Conservation (phyloP, 441 rosid species). For the Adansonia rubrostipa region DNA sequence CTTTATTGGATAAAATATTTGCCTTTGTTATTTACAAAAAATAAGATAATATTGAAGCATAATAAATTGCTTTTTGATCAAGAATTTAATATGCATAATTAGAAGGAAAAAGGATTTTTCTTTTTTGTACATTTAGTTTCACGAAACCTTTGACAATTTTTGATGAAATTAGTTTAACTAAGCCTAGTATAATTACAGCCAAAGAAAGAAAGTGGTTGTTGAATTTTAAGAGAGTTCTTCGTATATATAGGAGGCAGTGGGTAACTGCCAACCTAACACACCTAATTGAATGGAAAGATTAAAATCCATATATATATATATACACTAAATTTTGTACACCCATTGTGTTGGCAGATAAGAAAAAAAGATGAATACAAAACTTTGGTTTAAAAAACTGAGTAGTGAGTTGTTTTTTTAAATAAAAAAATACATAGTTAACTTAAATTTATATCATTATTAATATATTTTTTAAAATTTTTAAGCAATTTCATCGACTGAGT, state of each 20-base stretch:
- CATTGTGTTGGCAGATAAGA: too few relatives aligned
- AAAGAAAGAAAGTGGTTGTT: conserved; percentile 25
- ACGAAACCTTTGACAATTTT: not conserved
- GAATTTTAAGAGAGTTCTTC: conserved; percentile 16
- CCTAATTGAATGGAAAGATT: conserved; percentile 33
- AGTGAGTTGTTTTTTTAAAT: too few relatives aligned
- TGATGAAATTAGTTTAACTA: not conserved
- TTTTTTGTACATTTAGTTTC: not conserved
- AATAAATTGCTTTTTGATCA: not conserved
- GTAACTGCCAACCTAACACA: conserved; percentile 45
- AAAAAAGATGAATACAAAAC: too few relatives aligned
- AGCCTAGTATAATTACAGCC: not conserved
- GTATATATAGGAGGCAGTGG: conserved; percentile 28
- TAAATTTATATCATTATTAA: too few relatives aligned
- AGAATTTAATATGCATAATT: not conserved
- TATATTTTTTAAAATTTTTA: too few relatives aligned
- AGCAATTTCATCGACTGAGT: too few relatives aligned
- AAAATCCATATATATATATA: conserved; percentile 12
- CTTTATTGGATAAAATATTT: not conserved
- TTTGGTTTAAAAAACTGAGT: too few relatives aligned
- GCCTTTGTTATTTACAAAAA: not conserved
- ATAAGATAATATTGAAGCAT: not conserved
- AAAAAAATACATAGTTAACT: too few relatives aligned
- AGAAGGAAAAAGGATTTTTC: not conserved
- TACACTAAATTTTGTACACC: too few relatives aligned